These are phyloP conservation scores for Fusarium pseudograminearum DNA, from an alignment of 2,329 filamentous ascomycete species.

Conservation along the genomic window DNA sequence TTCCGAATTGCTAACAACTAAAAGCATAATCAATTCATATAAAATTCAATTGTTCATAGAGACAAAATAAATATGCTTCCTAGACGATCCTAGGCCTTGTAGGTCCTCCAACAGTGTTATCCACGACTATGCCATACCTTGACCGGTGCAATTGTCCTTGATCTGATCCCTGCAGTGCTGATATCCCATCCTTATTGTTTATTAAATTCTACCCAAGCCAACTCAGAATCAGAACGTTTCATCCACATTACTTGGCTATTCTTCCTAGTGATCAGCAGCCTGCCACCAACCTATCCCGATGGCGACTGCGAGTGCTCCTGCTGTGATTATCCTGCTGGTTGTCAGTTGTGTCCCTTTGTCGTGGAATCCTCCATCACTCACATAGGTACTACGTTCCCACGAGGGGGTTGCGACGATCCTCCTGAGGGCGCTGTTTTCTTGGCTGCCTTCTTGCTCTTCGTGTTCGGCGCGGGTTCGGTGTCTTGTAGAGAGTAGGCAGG, in stretches of 20 bases:
- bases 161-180: constrained; percentile 3
- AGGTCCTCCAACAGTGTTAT: constrained; percentile 8
- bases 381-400: constrained; percentile 37
- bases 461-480: not conserved
- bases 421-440: constrained; percentile 11
- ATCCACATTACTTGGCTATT: not conserved
- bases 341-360: constrained; percentile 16
- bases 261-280: constrained; percentile 30
- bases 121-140: constrained; percentile 7
- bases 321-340: constrained; percentile 40
- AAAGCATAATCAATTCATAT: not conserved
- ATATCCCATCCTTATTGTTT: constrained; percentile 6
- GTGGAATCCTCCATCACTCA: constrained; percentile 14
- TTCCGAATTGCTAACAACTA: not conserved
- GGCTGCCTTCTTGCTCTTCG: constrained; percentile 1
- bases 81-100: constrained; percentile 26
- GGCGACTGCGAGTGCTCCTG: constrained; percentile 44
- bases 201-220: constrained; percentile 27
- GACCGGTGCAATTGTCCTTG: constrained; percentile 16
- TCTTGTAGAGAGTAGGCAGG: constrained; percentile 3
- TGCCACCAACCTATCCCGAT: constrained; percentile 48
- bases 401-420: constrained; percentile 21
- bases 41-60: constrained; percentile 1
- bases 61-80: constrained; percentile 29
- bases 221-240: not conserved